Evolutionary conservation across 2,329 filamentous ascomycete genomes (phyloP).

Genomic region (Ophioceras dolichostomum): DNA sequence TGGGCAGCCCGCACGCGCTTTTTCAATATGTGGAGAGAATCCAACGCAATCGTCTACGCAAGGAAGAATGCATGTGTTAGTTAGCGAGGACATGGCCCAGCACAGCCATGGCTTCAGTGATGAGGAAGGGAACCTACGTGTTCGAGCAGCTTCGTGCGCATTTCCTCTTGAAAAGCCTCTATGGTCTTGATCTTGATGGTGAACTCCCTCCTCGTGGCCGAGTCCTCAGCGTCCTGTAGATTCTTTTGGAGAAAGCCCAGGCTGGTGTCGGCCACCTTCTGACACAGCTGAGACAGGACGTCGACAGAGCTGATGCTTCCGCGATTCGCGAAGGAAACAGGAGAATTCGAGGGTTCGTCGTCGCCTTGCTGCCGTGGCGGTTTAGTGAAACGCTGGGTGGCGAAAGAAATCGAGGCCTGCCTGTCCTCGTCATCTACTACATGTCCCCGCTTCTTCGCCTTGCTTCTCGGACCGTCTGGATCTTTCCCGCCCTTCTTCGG

Average conservation of each 20-base stretch:
- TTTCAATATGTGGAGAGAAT: conserved; percentile 43
- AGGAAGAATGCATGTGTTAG: background rate
- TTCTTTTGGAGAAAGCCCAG: conserved; percentile 34
- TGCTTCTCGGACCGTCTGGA: conserved; percentile 23
- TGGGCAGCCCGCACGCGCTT: conserved; percentile 45
- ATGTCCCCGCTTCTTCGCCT: too few relatives aligned
- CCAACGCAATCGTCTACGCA: conserved; percentile 42
- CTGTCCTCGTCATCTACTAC: too few relatives aligned
- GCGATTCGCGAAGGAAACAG: conserved; percentile 41
- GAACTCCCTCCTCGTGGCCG: conserved; percentile 37
- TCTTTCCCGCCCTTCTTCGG: conserved; percentile 19
- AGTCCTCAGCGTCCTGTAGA: conserved; percentile 26
- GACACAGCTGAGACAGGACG: conserved; percentile 48
- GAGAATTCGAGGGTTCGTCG: conserved; percentile 29
- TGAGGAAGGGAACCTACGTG: conserved; percentile 32
- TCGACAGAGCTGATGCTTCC: conserved; percentile 49
- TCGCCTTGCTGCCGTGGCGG: conserved; percentile 25
- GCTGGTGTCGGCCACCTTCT: conserved; percentile 43
- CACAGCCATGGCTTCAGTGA: background rate
- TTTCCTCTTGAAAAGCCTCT: conserved; percentile 45
- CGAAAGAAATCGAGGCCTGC: too few relatives aligned
- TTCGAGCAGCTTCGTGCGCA: conserved; percentile 41
- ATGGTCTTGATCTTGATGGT: conserved; percentile 43
- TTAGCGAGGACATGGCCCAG: background rate
- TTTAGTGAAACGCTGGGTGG: conserved; percentile 48